Conservation (phyloP, 2,329 filamentous ascomycete genomes). For the Dactylellina leptospora region DNA sequence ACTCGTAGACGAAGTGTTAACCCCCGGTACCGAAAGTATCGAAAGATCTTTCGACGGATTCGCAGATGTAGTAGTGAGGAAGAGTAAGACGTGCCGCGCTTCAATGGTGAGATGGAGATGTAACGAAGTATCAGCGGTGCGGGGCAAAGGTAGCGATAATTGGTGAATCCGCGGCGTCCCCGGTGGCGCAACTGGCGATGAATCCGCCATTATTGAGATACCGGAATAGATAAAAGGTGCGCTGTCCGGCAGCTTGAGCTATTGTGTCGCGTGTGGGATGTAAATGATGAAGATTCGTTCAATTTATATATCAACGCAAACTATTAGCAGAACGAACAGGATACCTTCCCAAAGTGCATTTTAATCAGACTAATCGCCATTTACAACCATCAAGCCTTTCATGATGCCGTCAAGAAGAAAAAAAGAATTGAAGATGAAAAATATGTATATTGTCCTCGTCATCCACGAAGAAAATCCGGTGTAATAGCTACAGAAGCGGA, state of each 20-base stretch:
- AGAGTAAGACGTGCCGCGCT: constrained; percentile 69
- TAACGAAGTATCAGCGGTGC: constrained; percentile 69
- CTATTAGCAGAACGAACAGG: background rate
- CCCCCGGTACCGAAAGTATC: constrained; percentile 58
- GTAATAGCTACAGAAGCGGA: constrained; percentile 35
- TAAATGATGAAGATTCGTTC: background rate
- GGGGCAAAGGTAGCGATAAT: constrained; percentile 70
- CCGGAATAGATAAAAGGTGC: background rate
- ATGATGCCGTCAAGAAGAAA: background rate
- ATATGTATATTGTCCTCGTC: constrained; percentile 23
- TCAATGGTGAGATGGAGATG: constrained; percentile 70
- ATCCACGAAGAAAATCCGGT: constrained; percentile 17
- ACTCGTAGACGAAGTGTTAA: constrained; percentile 18
- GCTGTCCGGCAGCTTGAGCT: constrained; percentile 20
- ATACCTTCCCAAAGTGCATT: background rate
- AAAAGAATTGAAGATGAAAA: background rate
- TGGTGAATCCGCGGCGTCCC: constrained; percentile 59
- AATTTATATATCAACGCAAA: constrained; percentile 12
- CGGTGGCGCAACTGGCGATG: constrained; percentile 3
- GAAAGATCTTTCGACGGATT: constrained; percentile 62
- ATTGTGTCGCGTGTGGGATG: background rate
- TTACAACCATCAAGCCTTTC: background rate
- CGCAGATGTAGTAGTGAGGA: constrained; percentile 68
- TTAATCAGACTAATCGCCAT: background rate
- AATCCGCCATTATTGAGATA: constrained; percentile 12